Evolutionary conservation across 2,329 filamentous ascomycete species (phyloP), one percentile per base, ranked within the genome.

Genomic region (Cordyceps cateniannulata): DNA sequence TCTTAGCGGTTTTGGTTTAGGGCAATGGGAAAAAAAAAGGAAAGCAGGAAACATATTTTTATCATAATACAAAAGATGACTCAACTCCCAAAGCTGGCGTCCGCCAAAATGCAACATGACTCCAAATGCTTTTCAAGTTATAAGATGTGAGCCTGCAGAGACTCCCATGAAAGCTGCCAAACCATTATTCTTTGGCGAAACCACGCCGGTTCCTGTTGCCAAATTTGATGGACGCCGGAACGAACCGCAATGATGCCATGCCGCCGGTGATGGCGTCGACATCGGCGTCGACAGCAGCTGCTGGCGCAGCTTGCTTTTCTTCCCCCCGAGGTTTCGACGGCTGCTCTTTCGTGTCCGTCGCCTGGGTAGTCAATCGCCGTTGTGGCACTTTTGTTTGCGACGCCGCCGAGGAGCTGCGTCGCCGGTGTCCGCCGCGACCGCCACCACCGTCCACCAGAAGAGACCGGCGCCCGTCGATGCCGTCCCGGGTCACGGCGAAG

Each of bases 381-480:
- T 68, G 67, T 35, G 71, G 63, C 49, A 70, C 71, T 59, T 73
- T 77, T 47, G 68, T 67, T 54, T 69, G 65, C 45, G 68, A 68
- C 58, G 71, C 66, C 58, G 73, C 71, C n/a, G 79, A 80, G 3
- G 81, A 82, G 59, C 76, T 78, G 53, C 78, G 73, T 47, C 79
- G 77, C 61, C 76, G 76, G 65, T 80, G 77, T 6, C 77, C 74
- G 22, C 40, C 24, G 51, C 50, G 18, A 2, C 24, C 25, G 25
- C 24, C 32, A 12, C 51, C 51, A 20, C 75, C 73, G n/a, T 87
- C 82, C 53, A 85, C 79, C 14, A 98, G 78, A 75, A 99, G 85
- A 20, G 91, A 96, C 48, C 81, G 86, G 56, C 90, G 85, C 52
- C 88, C 88, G 69, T 97, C 93, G 63, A 97, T 90, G n/a, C 95